These are phyloP conservation scores for Phoma sp. DNA, from an alignment of 2,329 filamentous ascomycete genomes.

Conservation along the genomic window DNA sequence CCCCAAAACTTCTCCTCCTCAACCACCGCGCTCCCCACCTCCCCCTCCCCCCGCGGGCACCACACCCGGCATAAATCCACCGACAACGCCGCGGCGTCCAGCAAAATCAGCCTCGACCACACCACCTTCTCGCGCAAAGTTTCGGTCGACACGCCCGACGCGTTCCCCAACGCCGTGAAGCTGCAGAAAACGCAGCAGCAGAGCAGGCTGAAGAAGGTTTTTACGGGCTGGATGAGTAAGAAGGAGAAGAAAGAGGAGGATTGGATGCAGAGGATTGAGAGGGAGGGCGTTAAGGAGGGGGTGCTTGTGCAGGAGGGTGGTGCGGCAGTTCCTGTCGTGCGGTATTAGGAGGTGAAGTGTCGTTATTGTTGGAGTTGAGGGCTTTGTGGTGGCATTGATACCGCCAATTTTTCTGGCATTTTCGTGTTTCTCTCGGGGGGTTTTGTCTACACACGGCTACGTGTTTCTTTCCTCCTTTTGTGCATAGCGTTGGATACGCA, in stretches of 20 bases:
- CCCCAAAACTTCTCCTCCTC: no score
- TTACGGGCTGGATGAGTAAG: conserved; percentile 45
- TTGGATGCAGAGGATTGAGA: conserved; percentile 52
- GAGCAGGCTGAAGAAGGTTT: conserved; percentile 42
- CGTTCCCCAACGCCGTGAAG: conserved; percentile 24
- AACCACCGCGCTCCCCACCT: no score
- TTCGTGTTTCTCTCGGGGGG: no score
- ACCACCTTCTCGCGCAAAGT: conserved; percentile 44
- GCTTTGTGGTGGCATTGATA: no score
- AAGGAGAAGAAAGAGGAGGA: conserved; percentile 47
- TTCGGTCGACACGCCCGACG: conserved; percentile 31
- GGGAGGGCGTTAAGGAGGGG: conserved; percentile 49
- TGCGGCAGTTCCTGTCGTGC: conserved; percentile 39
- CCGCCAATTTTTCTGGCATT: no score
- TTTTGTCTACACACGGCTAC: no score
- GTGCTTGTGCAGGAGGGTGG: conserved; percentile 42
- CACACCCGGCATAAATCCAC: conserved; percentile 26
- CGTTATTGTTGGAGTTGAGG: no score
- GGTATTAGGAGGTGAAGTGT: conserved; percentile 31
- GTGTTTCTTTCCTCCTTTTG: no score
- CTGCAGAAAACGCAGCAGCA: conserved; percentile 37
- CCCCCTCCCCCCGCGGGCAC: no score
- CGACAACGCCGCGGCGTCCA: conserved; percentile 22
- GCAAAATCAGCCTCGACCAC: conserved; percentile 35
- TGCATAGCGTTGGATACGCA: no score